Percentiles rank a stretch among this genome's conserved stretches.
Evolutionary conservation across 2,329 filamentous ascomycete genomes (phyloP).

Genomic region (Talaromyces albobiverticillius): DNA sequence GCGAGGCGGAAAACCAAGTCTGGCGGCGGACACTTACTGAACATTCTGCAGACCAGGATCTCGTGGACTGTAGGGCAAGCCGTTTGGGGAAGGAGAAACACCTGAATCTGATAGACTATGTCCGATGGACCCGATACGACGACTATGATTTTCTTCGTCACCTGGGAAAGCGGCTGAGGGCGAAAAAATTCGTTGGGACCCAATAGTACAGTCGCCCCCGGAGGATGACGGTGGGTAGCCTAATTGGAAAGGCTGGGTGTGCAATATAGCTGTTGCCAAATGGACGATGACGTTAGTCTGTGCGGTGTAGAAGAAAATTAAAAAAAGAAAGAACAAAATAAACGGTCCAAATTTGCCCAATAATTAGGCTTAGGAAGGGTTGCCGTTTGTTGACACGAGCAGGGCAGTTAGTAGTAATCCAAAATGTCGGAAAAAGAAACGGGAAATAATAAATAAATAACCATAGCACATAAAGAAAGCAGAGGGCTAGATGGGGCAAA

Average conservation of each 20-base stretch:
- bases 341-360: conserved; percentile 2
- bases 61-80: conserved; percentile 52
- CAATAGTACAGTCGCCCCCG: conserved; percentile 40
- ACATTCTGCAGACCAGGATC: conserved; percentile 51
- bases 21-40: conserved; percentile 49
- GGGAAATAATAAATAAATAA: neutral
- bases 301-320: conserved; percentile 16
- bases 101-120: conserved; percentile 45
- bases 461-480: neutral
- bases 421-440: neutral
- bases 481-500: neutral
- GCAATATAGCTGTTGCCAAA: conserved; percentile 31
- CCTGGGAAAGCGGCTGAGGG: conserved; percentile 31
- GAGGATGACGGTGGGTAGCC: conserved; percentile 35
- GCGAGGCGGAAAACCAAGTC: neutral
- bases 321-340: neutral
- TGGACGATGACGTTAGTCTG: neutral
- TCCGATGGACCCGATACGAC: conserved; percentile 50
- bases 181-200: conserved; percentile 27
- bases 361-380: neutral
- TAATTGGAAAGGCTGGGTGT: conserved; percentile 33
- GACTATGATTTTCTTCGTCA: conserved; percentile 47
- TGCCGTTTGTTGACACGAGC: neutral
- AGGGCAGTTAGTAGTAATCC: neutral
- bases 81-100: conserved; percentile 42